Base-by-base conservation (phyloP, 108 stramenopile genomes). In the Pseudonitzschia pungens region DNA sequence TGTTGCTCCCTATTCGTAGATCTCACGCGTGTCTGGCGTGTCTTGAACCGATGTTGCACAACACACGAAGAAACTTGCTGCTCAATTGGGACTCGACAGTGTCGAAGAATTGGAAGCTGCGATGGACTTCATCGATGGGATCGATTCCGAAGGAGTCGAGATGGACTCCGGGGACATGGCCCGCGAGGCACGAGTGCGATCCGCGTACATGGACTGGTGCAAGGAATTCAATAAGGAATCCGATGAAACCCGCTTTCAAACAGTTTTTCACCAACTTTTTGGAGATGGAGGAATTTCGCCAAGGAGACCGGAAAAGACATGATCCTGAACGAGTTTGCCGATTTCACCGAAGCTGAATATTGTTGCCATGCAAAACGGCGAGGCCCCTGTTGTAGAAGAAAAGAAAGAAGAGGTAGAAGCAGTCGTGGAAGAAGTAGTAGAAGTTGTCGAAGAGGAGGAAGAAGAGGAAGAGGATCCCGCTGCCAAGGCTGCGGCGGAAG, bases 181-280 rank as follows among this genome's bases (percentile, higher is more conserved):
- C 26, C 90, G 92, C 18, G 93, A 94, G 77, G 93, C 89, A 15
- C 82, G 89, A n/a, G 84, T 92, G 24, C 84, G 93, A 64, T 80
- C 91, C 22, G 90, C 88, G 8, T 94, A 94, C 55, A 41, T 92
- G 77, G 87, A 89, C 7, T 94, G 93, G 93, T 94, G 93, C 79
- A 88, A 88, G 54, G 85, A 92, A 56, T 90, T 81, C 45, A 85
- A 76, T 33, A 94, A 89, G 71, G 68, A 81, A 57, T 72, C 73
- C 14, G 87, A 90, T 58, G 93, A 94, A 69, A 29, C 77, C 56
- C 84, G 93, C 0, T 94, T n/a, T 90, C 72, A 79, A 84, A 14
- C 81, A 84, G 15, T 94, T 94, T 71, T 83, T 76, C 21, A 72
- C 74, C 31, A 94, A 94, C 77, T 92, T 83, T 76, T 64, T 92